Conservation (phyloP, 2,329 filamentous ascomycete species). For the Calonectria montana region DNA sequence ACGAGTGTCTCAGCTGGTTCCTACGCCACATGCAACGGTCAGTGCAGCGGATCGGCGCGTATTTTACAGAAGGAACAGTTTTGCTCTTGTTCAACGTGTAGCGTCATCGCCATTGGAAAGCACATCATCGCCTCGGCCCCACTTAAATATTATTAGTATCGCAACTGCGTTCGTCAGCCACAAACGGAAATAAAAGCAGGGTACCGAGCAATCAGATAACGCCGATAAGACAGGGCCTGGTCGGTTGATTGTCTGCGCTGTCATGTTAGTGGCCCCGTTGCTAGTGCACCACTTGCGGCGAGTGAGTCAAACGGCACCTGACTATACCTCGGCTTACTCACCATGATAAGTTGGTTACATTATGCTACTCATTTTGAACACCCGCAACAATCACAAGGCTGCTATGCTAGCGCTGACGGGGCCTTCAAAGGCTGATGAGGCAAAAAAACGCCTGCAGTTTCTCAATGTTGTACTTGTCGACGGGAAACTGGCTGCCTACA, state of each 20-base stretch:
- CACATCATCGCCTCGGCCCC: slow-evolving; percentile 19
- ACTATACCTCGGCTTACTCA: not conserved
- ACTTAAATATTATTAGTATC: not conserved
- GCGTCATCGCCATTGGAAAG: slow-evolving; percentile 13
- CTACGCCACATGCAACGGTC: not conserved
- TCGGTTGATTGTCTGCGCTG: not conserved
- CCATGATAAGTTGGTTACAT: not conserved
- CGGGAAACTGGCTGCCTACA: not conserved
- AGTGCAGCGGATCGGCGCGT: not conserved
- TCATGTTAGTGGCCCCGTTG: not conserved
- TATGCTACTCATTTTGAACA: too few species aligned
- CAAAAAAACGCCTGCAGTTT: not conserved
- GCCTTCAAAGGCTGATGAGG: not conserved
- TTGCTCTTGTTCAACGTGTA: not conserved
- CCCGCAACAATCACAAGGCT: not conserved
- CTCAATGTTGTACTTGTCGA: not conserved
- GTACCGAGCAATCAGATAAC: not conserved
- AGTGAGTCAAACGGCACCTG: not conserved
- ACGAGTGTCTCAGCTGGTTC: not conserved
- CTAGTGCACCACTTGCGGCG: not conserved
- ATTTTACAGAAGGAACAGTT: not conserved
- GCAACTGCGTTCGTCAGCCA: not conserved
- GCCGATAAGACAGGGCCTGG: not conserved
- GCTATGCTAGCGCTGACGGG: not conserved
- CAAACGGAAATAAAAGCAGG: not conserved